Base-by-base conservation (phyloP, 805 yeast genomes). In the Kazachstania africana region DNA sequence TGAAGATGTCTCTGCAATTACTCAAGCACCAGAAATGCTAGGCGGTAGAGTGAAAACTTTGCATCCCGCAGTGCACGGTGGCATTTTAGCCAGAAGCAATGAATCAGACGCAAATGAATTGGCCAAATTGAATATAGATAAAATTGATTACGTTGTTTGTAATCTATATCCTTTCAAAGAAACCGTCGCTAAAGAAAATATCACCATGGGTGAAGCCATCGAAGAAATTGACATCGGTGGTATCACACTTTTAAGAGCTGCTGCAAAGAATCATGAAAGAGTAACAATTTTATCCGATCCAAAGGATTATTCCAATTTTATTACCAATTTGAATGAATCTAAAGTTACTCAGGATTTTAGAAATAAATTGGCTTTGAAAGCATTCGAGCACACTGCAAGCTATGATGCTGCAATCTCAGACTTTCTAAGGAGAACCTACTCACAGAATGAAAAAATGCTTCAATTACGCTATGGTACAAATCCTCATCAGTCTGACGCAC, bases 401-500 rank as follows among this genome's bases (percentile, higher is more conserved):
- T 88, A 88, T 64, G 98, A 88, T 58, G 72, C 85, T 37, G 84
- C 95, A 33, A 88, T 88, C 53, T 74, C 95, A 35, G 98, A 88
- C 64, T 88, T 83, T 62, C 91, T 88, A 75, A 77, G 98, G 69
- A 88, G 85, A 66, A 85, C 83, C 63, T 88, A 88, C 67, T 72
- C 94, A 31, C 96, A 87, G 65, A 80, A 77, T 56, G 65, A 65
- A 31, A 70, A 88, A 36, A 95, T 87, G 71, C 68, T 88, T 60
- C 88, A 96, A 19, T 72, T 88, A 49, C 78, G 98, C 68, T 88
- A 88, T 60, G 98, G 98, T 59, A 96, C 95, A 35, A 88, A 88
- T 69, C 98, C 98, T 38, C 97, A 91, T 62, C 98, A 88, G 68
- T 88, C 83, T 62, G 97, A 97, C 30, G 96, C 98, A 25, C 98